Base-by-base conservation (phyloP, 768 basidiomycete genomes). In the Lepiota venenata region DNA sequence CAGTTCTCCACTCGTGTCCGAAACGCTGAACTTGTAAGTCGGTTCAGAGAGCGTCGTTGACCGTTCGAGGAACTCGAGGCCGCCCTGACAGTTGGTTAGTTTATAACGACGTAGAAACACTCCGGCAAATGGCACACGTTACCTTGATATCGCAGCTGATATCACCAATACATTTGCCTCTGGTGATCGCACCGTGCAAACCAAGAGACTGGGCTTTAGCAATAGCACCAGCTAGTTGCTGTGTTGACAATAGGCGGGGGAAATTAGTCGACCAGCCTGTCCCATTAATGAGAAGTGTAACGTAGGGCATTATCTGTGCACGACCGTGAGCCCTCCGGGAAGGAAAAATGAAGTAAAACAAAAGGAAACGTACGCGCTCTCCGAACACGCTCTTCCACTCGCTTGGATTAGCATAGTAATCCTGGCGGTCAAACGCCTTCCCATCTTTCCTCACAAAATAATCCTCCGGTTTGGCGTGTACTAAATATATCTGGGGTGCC, bases 131-230 rank as follows among this genome's bases (percentile, higher is more conserved):
- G n/a, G n/a, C 3, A 14, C 46, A 58, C 74, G 16, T 50, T n/a
- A 86, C 89, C 64, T 82, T 79, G n/a, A 92, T 75, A 64, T 97
- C 94, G 63, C 93, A 96, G 58, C 84, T 92, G 36, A 97, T 88
- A 64, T 97, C 94, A 1, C 90, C 91, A 20, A 97, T 79, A 50
- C 82, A 87, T 8, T 78, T 77, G 61, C 87, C 86, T 20, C 88
- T 74, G 14, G 75, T 80, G 2, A 71, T 76, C 15, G 53, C 53
- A 10, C 53, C 47, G 5, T 46, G 46, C 15, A 55, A 37, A 6
- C 81, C 80, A 1, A 86, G 61, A 7, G 71, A 64, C 37, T 74
- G 72, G 0, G 82, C 86, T 2, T 68, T 72, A 32, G 69, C 57
- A 6, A 86, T 74, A 0, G 84, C 79, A 2, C 67, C 64, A 0